These are phyloP conservation scores for Nothophoma quercina DNA, from an alignment of 2,329 filamentous ascomycete genomes.

Conservation along the genomic window DNA sequence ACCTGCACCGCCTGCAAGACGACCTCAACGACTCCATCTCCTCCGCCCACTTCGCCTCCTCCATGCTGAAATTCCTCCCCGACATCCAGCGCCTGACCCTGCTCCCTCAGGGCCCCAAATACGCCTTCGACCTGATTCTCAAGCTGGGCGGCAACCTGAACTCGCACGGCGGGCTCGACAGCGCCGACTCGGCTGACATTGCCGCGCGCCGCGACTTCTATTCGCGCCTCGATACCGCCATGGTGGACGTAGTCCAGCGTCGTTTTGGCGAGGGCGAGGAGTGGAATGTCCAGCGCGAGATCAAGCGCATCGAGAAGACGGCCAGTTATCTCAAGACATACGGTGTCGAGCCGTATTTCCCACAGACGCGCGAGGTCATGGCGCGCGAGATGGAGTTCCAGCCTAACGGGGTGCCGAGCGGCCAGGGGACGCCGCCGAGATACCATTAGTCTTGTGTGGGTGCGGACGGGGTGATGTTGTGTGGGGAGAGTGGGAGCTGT, in stretches of 20 bases:
- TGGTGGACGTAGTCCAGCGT: slow-evolving; percentile 61
- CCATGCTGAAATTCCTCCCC: slow-evolving; percentile 63
- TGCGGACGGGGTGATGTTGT: slow-evolving; percentile 24
- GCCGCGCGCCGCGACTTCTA: slow-evolving; percentile 60
- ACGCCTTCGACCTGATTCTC: slow-evolving; percentile 62
- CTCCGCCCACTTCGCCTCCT: slow-evolving; percentile 60
- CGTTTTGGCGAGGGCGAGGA: slow-evolving; percentile 61
- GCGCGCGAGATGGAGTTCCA: slow-evolving; percentile 49
- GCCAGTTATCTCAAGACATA: slow-evolving; percentile 60
- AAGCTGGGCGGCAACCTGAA: slow-evolving; percentile 65
- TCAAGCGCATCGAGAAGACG: slow-evolving; percentile 65
- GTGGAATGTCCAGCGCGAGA: slow-evolving; percentile 60
- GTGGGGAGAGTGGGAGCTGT: slow-evolving; percentile 3
- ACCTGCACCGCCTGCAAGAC: slow-evolving; percentile 63
- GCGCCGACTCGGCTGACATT: slow-evolving; percentile 57
- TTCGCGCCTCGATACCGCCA: slow-evolving; percentile 56
- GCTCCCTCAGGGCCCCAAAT: slow-evolving; percentile 57
- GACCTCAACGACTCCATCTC: slow-evolving; percentile 63
- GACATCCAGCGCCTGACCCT: slow-evolving; percentile 60
- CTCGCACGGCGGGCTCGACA: slow-evolving; percentile 61
- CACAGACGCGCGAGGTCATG: slow-evolving; percentile 60
- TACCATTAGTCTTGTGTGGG: slow-evolving; percentile 38
- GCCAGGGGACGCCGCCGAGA: slow-evolving; percentile 44
- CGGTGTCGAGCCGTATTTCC: slow-evolving; percentile 63
- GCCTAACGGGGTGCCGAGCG: slow-evolving; percentile 36